Conservation (phyloP, 192 early-diverging fungal genomes). For the Entomortierella lignicola region DNA sequence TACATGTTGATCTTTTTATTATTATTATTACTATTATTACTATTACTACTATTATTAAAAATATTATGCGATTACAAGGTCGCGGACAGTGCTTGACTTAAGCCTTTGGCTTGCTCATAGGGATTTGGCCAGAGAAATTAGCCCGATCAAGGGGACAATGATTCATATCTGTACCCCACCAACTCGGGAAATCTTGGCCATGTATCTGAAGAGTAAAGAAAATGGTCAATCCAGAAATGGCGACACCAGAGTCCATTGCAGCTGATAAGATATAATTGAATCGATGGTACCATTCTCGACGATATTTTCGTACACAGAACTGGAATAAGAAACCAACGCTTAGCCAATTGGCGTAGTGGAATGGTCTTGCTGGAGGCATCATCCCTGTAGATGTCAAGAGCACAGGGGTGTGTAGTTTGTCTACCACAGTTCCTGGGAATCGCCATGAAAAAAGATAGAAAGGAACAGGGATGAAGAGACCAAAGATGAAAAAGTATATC, state of each 20-base stretch:
- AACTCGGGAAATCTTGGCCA: constrained; percentile 49
- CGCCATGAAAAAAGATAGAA: constrained; percentile 50
- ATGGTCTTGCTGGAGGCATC: constrained; percentile 66
- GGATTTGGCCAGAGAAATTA: constrained; percentile 46
- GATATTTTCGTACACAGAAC: constrained; percentile 59
- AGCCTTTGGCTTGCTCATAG: constrained; percentile 10
- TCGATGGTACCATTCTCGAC: constrained; percentile 61
- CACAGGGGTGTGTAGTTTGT: constrained; percentile 66
- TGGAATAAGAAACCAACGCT: constrained; percentile 64
- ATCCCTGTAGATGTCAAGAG: constrained; percentile 62
- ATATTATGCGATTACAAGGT: too few relatives aligned
- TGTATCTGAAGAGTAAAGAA: constrained; percentile 57
- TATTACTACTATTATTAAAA: too few relatives aligned
- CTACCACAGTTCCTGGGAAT: constrained; percentile 43
- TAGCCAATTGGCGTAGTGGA: constrained; percentile 62
- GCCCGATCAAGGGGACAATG: constrained; percentile 58
- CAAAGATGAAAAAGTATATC: constrained; percentile 56
- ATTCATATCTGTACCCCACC: constrained; percentile 64
- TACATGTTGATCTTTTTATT: too few relatives aligned
- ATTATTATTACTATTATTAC: too few relatives aligned
- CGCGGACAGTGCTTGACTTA: too few relatives aligned
- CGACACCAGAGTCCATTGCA: constrained; percentile 70
- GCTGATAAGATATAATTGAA: constrained; percentile 80
- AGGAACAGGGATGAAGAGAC: constrained; percentile 48
- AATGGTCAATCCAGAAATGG: constrained; percentile 57